Evolutionary conservation across 2,329 filamentous ascomycete genomes (phyloP).

Genomic region (Drechmeria coniospora): DNA sequence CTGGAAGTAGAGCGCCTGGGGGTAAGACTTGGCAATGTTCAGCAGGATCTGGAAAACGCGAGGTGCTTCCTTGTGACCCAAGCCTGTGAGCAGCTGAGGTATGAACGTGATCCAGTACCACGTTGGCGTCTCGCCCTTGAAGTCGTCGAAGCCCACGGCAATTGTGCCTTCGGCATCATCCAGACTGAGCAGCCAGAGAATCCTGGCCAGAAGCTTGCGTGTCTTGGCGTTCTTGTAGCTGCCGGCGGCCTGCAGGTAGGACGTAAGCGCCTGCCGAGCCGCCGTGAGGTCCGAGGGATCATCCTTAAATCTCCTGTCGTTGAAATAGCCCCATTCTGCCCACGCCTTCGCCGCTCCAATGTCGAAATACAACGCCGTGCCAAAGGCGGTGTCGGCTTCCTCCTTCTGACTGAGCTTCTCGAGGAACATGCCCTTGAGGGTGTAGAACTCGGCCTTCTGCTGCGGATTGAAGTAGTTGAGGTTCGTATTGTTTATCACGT

Average conservation of each 20-base stretch:
- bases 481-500: constrained; percentile 99
- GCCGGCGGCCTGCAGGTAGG: constrained; percentile 88
- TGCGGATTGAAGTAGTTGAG: constrained; percentile 93
- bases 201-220: constrained; percentile 79
- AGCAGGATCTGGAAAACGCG: constrained; percentile 75
- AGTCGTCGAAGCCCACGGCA: constrained; percentile 78
- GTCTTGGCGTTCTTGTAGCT: constrained; percentile 97
- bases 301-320: constrained; percentile 89
- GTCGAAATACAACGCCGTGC: constrained; percentile 89
- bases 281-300: constrained; percentile 68
- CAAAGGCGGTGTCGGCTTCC: constrained; percentile 87
- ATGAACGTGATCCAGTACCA: constrained; percentile 99
- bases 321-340: constrained; percentile 99
- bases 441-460: constrained; percentile 98
- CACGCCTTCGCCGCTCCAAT: constrained; percentile 92
- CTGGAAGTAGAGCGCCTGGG: constrained; percentile 91
- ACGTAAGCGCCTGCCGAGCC: constrained; percentile 84
- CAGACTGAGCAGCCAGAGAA: constrained; percentile 88
- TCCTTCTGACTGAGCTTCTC: constrained; percentile 83
- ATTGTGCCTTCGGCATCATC: constrained; percentile 78
- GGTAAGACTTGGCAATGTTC: constrained; percentile 90
- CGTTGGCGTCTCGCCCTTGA: constrained; percentile 90
- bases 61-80: constrained; percentile 80
- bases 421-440: constrained; percentile 97
- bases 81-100: constrained; percentile 80